Evolutionary conservation across 1,284 basidiomycete genomes (phyloP).

Genomic region (Puccinia triticina): DNA sequence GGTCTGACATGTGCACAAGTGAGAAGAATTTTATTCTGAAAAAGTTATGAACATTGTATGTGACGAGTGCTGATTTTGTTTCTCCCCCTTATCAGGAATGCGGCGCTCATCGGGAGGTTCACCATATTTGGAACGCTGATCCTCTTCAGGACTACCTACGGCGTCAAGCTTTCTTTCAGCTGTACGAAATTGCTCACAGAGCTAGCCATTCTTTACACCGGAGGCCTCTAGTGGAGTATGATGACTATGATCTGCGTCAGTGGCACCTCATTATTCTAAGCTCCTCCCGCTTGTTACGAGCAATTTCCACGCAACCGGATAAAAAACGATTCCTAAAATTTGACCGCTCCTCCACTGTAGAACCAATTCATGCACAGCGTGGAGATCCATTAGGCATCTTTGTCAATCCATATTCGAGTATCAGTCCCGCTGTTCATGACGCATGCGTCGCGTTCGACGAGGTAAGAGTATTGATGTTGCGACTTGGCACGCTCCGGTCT

Average conservation of each 20-base stretch:
- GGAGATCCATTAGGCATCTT: conserved; percentile 20
- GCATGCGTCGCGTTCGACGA: not conserved
- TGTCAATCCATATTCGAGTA: conserved; percentile 5
- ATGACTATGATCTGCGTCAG: conserved; percentile 42
- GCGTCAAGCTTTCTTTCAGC: conserved; percentile 35
- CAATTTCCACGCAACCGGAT: not conserved
- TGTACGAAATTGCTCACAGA: conserved; percentile 6
- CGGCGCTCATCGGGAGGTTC: conserved; percentile 40
- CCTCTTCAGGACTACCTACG: conserved; percentile 36
- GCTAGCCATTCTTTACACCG: not conserved
- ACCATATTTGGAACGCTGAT: conserved; percentile 26
- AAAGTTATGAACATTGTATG: not conserved
- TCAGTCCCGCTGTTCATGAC: not conserved
- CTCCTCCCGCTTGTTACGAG: too few species aligned
- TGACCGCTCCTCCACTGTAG: not conserved
- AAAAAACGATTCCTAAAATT: not conserved
- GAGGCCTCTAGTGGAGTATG: not conserved
- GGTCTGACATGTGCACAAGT: conserved; percentile 31
- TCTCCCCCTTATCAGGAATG: conserved; percentile 8
- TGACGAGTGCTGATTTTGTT: not conserved
- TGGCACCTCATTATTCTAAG: not conserved
- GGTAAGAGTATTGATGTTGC: not conserved
- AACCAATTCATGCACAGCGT: not conserved
- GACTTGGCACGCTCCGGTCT: not conserved
- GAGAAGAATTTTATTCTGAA: not conserved